Percentiles rank a stretch among this genome's conserved stretches.
phyloP scores from a whole-genome alignment of 140 eudicot genomes.

The Bidens hawaiensis region DNA sequence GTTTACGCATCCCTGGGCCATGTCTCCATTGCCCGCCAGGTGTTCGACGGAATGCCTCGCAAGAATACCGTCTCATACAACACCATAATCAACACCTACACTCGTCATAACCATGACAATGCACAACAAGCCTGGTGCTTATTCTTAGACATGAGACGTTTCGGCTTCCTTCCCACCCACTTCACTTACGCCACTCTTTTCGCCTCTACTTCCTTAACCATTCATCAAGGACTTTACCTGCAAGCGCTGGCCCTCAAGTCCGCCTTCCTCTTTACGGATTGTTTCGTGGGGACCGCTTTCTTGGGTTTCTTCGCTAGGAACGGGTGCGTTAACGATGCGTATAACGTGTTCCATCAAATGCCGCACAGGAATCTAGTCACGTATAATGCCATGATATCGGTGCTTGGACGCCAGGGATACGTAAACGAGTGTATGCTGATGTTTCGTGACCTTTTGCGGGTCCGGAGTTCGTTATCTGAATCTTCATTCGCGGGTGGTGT shows the following conservation, averaged over 20 bases:
- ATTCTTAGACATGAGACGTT: slow-evolving; percentile 53
- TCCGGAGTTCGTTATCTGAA: slow-evolving; percentile 36
- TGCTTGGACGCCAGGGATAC: slow-evolving; percentile 52
- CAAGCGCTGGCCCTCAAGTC: slow-evolving; percentile 49
- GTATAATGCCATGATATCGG: slow-evolving; percentile 63
- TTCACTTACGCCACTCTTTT: slow-evolving; percentile 55
- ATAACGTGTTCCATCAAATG: slow-evolving; percentile 55
- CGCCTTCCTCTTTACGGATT: slow-evolving; percentile 50
- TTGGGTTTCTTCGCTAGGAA: slow-evolving; percentile 60
- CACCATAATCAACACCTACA: slow-evolving; percentile 48
- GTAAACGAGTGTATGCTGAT: slow-evolving; percentile 38
- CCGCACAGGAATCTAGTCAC: slow-evolving; percentile 53
- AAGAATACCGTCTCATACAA: slow-evolving; percentile 62
- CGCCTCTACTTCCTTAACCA: slow-evolving; percentile 34
- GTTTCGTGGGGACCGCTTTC: slow-evolving; percentile 71
- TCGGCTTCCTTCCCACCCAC: slow-evolving; percentile 51
- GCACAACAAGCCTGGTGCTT: slow-evolving; percentile 43
- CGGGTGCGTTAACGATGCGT: slow-evolving; percentile 49
- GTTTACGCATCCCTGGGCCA: slow-evolving; percentile 33
- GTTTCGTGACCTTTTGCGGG: slow-evolving; percentile 49
- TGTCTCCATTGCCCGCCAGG: slow-evolving; percentile 34
- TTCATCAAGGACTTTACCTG: slow-evolving; percentile 41
- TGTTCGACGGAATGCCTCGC: slow-evolving; percentile 72
- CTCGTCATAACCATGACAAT: slow-evolving; percentile 33
- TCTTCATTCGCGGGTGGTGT: slow-evolving; percentile 46